phyloP scores from a whole-genome alignment of 352 stramenopile genomes.

The Phytopythium ostracodes region DNA sequence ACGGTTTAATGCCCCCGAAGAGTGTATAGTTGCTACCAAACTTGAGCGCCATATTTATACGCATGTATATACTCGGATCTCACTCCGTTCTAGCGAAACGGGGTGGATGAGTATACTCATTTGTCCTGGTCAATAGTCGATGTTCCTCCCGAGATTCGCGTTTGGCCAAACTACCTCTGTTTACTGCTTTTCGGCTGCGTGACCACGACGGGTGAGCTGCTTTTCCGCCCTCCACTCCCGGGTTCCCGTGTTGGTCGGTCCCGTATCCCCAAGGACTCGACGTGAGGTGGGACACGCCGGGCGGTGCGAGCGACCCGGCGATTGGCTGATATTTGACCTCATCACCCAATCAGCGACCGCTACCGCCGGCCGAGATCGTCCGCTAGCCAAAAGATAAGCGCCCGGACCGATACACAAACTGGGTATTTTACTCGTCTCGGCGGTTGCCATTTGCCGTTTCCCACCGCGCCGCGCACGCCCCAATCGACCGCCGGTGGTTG shows the following conservation, averaged over 20 bases:
- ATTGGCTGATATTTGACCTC: background rate
- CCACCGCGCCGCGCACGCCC: background rate
- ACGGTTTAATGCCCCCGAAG: too few species aligned
- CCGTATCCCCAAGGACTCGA: conserved; percentile 5
- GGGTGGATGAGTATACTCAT: background rate
- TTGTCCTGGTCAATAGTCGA: background rate
- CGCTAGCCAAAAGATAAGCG: too few species aligned
- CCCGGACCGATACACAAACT: too few species aligned
- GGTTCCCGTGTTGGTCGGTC: background rate
- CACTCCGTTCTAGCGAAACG: background rate
- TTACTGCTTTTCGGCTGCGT: background rate
- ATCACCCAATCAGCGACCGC: background rate
- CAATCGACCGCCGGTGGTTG: too few species aligned
- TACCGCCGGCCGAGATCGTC: background rate
- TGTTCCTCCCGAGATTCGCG: background rate
- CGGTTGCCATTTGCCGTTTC: conserved; percentile 2
- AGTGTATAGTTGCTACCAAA: too few species aligned
- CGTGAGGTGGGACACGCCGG: conserved; percentile 6
- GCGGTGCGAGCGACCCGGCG: background rate
- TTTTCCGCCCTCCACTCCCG: background rate
- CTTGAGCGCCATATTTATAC: too few species aligned
- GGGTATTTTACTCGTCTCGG: background rate
- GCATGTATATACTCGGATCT: background rate
- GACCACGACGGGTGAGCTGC: background rate
- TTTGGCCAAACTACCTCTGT: background rate